Conservation (phyloP, 495 filamentous ascomycete species). For the Hypomontagnella monticulosa region DNA sequence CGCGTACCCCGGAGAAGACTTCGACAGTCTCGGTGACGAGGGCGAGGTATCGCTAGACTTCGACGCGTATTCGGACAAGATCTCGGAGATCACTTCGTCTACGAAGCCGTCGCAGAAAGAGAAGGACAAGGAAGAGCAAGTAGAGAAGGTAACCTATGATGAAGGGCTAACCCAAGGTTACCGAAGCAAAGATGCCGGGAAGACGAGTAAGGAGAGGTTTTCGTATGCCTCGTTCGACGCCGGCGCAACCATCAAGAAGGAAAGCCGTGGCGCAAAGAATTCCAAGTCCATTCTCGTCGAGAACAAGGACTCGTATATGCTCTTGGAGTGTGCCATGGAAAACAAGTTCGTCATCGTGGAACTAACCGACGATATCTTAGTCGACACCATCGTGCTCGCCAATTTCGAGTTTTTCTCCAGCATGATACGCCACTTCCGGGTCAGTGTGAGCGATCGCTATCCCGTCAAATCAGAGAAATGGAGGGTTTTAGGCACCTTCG, state of each 20-base stretch:
- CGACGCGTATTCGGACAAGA: slow-evolving; percentile 63
- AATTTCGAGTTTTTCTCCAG: slow-evolving; percentile 99
- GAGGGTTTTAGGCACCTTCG: slow-evolving; percentile 87
- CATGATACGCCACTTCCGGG: slow-evolving; percentile 88
- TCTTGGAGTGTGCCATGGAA: slow-evolving; percentile 84
- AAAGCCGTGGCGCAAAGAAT: slow-evolving; percentile 81
- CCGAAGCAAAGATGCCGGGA: slow-evolving; percentile 90
- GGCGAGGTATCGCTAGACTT: slow-evolving; percentile 92
- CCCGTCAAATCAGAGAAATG: slow-evolving; percentile 92
- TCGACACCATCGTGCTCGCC: slow-evolving; percentile 94
- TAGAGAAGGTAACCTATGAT: slow-evolving; percentile 56
- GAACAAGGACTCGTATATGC: slow-evolving; percentile 99
- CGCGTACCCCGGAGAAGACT: slow-evolving; percentile 42
- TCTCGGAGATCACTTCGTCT: slow-evolving; percentile 49
- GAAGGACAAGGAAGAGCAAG: slow-evolving; percentile 53
- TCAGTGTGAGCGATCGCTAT: slow-evolving; percentile 92
- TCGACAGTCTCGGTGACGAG: slow-evolving; percentile 74
- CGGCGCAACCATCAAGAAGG: slow-evolving; percentile 91
- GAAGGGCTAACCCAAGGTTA: slow-evolving; percentile 62
- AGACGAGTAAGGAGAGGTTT: slow-evolving; percentile 88
- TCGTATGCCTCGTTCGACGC: slow-evolving; percentile 98
- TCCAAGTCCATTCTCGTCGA: slow-evolving; percentile 88
- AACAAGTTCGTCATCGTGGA: slow-evolving; percentile 97
- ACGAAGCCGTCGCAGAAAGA: slow-evolving; percentile 51
- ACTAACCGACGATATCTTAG: slow-evolving; percentile 85